phyloP scores from a whole-genome alignment of 2,329 filamentous ascomycete species.

The Neopestalotiopsis sp. region DNA sequence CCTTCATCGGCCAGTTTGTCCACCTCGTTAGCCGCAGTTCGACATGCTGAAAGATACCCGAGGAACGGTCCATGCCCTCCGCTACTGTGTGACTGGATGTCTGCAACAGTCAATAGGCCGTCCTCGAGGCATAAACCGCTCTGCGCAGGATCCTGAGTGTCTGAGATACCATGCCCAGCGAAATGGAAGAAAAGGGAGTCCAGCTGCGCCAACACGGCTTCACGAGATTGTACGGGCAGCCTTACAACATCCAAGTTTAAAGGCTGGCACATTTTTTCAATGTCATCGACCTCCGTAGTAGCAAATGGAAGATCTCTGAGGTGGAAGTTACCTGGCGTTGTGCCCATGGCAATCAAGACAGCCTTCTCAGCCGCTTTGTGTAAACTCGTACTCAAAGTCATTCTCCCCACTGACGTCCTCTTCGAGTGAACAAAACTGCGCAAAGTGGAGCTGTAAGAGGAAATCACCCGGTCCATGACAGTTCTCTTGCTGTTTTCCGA shows the following conservation, averaged over 20 bases:
- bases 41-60: slow-evolving; percentile 44
- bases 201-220: not conserved
- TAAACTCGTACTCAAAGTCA: not conserved
- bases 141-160: not conserved
- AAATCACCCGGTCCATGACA: not conserved
- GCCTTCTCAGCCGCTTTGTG: not conserved
- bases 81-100: slow-evolving; percentile 24
- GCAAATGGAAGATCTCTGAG: not conserved
- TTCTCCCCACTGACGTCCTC: no score
- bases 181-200: not conserved
- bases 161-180: not conserved
- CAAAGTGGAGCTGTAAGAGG: not conserved
- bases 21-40: slow-evolving; percentile 32
- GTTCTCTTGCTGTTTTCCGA: not conserved
- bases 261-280: not conserved
- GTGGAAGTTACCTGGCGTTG: not conserved
- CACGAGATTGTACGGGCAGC: not conserved
- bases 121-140: not conserved
- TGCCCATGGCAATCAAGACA: not conserved
- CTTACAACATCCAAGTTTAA: not conserved
- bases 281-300: not conserved
- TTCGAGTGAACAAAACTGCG: not conserved
- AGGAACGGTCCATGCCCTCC: slow-evolving; percentile 32
- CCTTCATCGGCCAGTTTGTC: slow-evolving; percentile 38
- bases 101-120: slow-evolving; percentile 23